Conservation (phyloP, 2,329 filamentous ascomycete genomes). For the Epicoccum sorghinum region DNA sequence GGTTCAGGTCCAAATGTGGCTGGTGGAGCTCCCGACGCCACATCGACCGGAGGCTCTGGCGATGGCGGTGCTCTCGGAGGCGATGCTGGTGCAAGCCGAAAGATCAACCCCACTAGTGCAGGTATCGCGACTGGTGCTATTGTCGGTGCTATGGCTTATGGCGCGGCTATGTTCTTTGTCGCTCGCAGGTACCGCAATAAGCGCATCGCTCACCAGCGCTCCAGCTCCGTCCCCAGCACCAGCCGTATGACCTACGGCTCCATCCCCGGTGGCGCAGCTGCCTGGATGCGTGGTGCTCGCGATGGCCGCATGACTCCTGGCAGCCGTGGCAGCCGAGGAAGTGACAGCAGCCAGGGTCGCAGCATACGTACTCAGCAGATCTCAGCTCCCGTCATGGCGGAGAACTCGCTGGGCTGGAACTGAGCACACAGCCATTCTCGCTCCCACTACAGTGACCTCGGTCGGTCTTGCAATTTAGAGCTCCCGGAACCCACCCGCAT, state of each 20-base stretch:
- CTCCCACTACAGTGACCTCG: not conserved
- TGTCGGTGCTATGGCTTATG: conserved; percentile 82
- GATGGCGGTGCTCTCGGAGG: conserved; percentile 58
- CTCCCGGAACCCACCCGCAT: not conserved
- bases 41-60: conserved; percentile 40
- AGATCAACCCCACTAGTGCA: conserved; percentile 67
- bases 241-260: conserved; percentile 55
- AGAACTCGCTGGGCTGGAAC: conserved; percentile 97
- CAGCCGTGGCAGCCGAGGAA: conserved; percentile 48
- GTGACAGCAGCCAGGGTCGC: conserved; percentile 67
- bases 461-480: conserved; percentile 19
- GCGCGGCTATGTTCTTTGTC: conserved; percentile 91
- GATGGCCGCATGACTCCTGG: conserved; percentile 48
- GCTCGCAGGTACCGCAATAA: conserved; percentile 89
- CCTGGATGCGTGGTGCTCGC: conserved; percentile 55
- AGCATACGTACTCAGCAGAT: conserved; percentile 74
- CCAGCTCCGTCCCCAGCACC: conserved; percentile 77
- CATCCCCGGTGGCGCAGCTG: conserved; percentile 52
- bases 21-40: conserved; percentile 47
- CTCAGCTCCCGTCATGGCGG: conserved; percentile 86
- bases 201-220: conserved; percentile 76
- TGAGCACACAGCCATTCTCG: conserved; percentile 52
- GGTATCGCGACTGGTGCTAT: conserved; percentile 79
- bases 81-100: conserved; percentile 59
- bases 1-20: conserved; percentile 50